These are phyloP conservation scores for Quillaja saponaria DNA, from an alignment of 306 rosid species.

Conservation along the genomic window DNA sequence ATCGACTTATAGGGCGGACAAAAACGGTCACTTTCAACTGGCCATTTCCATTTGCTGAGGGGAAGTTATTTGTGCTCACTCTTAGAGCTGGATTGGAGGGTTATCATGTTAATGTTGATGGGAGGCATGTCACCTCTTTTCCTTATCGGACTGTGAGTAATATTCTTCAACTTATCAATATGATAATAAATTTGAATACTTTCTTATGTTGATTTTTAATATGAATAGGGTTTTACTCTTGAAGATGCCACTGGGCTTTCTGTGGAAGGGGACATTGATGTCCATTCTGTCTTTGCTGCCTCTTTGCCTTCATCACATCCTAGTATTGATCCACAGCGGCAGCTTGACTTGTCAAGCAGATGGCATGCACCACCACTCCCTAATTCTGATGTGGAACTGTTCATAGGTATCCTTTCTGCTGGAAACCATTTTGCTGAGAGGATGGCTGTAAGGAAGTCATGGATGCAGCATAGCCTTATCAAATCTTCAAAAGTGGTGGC, in stretches of 20 bases:
- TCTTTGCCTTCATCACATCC: conserved; percentile 90
- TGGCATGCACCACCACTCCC: conserved; percentile 76
- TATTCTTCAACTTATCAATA: conserved; percentile 23
- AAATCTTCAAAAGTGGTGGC: conserved; percentile 74
- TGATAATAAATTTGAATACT: conserved; percentile 20
- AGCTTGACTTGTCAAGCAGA: conserved; percentile 70
- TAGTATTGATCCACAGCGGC: conserved; percentile 67
- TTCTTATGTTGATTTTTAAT: conserved; percentile 17
- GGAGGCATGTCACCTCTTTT: conserved; percentile 83
- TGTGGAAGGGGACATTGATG: conserved; percentile 67
- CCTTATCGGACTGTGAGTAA: conserved; percentile 93
- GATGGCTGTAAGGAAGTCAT: conserved; percentile 93
- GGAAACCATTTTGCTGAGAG: conserved; percentile 97
- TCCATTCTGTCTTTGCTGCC: conserved; percentile 76
- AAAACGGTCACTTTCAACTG: conserved; percentile 71
- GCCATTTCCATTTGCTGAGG: conserved; percentile 85
- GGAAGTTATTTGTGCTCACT: conserved; percentile 84
- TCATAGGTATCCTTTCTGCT: conserved; percentile 91
- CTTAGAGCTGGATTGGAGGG: conserved; percentile 96
- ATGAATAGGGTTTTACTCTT: conserved; percentile 80
- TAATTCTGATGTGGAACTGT: conserved; percentile 54
- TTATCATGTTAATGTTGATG: conserved; percentile 86
- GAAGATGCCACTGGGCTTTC: conserved; percentile 94
- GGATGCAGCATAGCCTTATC: conserved; percentile 85
- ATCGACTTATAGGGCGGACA: conserved; percentile 73